Conservation (phyloP, 805 yeast species). For the Kuraishia floccosa region DNA sequence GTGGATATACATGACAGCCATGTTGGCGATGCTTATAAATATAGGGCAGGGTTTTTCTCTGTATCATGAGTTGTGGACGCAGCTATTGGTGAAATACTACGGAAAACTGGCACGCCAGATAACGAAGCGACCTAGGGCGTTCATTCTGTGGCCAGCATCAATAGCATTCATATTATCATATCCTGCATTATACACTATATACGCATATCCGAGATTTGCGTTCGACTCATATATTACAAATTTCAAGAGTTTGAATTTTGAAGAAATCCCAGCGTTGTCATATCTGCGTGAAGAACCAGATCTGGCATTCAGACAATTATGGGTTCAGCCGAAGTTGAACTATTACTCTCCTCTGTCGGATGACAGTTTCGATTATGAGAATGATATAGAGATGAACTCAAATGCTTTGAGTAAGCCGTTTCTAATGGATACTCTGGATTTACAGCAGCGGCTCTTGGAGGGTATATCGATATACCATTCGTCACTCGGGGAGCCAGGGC, state of each 20-base stretch:
- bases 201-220: conserved; percentile 12
- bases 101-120: not conserved
- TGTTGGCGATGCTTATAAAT: no score
- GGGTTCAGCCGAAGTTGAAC: conserved; percentile 17
- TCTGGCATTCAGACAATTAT: conserved; percentile 19
- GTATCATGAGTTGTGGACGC: not conserved
- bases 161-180: conserved; percentile 34
- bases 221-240: conserved; percentile 6
- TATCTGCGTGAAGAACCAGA: no score
- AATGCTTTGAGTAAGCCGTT: conserved; percentile 24
- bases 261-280: conserved; percentile 2
- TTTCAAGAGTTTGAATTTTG: conserved; percentile 7
- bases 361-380: conserved; percentile 4
- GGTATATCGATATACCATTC: conserved; percentile 8
- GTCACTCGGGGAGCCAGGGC: conserved; percentile 3
- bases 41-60: no score
- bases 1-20: no score
- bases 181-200: conserved; percentile 29
- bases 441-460: conserved; percentile 20
- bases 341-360: conserved; percentile 11
- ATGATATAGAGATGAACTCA: conserved; percentile 3
- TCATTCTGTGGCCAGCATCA: conserved; percentile 38
- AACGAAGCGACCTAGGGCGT: conserved; percentile 6
- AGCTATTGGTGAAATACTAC: not conserved
- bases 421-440: conserved; percentile 18